These are phyloP conservation scores for Boletus rubescentipes DNA, from an alignment of 768 basidiomycete species.

Conservation along the genomic window DNA sequence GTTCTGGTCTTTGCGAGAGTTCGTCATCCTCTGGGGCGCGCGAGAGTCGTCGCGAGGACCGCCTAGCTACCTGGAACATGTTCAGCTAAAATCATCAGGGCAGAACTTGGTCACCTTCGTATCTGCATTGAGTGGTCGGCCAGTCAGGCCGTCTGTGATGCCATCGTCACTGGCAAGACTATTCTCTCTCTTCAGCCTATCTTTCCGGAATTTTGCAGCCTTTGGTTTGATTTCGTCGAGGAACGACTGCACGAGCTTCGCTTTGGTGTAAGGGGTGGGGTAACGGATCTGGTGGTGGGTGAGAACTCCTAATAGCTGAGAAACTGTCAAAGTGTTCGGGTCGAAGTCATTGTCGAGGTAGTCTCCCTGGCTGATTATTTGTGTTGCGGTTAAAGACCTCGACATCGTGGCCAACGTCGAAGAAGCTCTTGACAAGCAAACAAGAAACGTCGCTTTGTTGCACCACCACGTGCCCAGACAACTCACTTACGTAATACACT, in stretches of 20 bases:
- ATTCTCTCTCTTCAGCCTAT: slow-evolving; percentile 62
- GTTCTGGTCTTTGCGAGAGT: slow-evolving; percentile 47
- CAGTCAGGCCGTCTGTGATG: slow-evolving; percentile 80
- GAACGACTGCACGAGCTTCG: slow-evolving; percentile 75
- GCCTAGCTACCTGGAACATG: slow-evolving; percentile 33
- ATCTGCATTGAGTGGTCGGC: slow-evolving; percentile 55
- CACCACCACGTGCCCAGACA: slow-evolving; percentile 13
- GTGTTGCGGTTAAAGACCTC: slow-evolving; percentile 64
- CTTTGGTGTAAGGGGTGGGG: slow-evolving; percentile 73
- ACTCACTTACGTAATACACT: background rate
- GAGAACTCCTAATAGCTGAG: slow-evolving; percentile 78
- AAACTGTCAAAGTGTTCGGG: slow-evolving; percentile 67
- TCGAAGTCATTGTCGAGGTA: slow-evolving; percentile 82
- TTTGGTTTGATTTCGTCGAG: slow-evolving; percentile 71
- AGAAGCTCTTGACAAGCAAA: background rate
- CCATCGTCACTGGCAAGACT: slow-evolving; percentile 80
- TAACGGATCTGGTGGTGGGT: slow-evolving; percentile 74
- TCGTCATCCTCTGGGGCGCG: slow-evolving; percentile 50
- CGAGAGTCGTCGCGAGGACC: slow-evolving; percentile 67
- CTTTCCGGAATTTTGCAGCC: slow-evolving; percentile 55
- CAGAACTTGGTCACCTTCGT: slow-evolving; percentile 39
- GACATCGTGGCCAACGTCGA: slow-evolving; percentile 53
- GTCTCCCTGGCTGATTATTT: slow-evolving; percentile 71
- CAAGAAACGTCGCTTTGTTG: no score
- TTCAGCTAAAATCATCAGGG: slow-evolving; percentile 10